phyloP scores from a whole-genome alignment of 2,329 filamentous ascomycete species.

The Fusarium ambrosium region DNA sequence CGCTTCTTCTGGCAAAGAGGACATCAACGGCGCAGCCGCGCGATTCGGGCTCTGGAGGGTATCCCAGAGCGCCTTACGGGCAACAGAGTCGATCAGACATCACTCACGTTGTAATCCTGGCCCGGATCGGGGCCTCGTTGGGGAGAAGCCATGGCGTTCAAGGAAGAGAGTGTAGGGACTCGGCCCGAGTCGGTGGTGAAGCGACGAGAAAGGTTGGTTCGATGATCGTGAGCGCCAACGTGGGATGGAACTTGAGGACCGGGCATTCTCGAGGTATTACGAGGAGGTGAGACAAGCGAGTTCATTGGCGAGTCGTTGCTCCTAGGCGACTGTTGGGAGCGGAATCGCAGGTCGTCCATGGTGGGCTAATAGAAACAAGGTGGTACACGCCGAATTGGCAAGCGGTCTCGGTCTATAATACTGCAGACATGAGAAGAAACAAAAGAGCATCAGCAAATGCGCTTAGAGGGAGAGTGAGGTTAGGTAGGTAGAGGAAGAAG shows the following conservation, averaged over 20 bases:
- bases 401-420: constrained; percentile 48
- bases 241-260: constrained; percentile 61
- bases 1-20: not conserved
- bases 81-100: constrained; percentile 10
- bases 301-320: constrained; percentile 79
- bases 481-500: constrained; percentile 45
- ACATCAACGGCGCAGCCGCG: not conserved
- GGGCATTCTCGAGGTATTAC: constrained; percentile 75
- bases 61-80: not conserved
- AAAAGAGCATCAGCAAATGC: constrained; percentile 48
- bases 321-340: constrained; percentile 80
- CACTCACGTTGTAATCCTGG: constrained; percentile 64
- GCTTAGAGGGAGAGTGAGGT: constrained; percentile 30
- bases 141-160: constrained; percentile 61
- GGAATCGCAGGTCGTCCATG: constrained; percentile 86
- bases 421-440: constrained; percentile 55
- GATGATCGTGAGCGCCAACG: constrained; percentile 72
- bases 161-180: constrained; percentile 78
- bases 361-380: constrained; percentile 56
- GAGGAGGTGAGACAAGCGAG: constrained; percentile 79
- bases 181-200: constrained; percentile 94
- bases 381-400: constrained; percentile 57
- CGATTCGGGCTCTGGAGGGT: constrained; percentile 28
- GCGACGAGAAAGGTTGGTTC: constrained; percentile 85
- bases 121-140: constrained; percentile 61